Conservation (phyloP, 805 yeast genomes). For the Suhomyces sp. region DNA sequence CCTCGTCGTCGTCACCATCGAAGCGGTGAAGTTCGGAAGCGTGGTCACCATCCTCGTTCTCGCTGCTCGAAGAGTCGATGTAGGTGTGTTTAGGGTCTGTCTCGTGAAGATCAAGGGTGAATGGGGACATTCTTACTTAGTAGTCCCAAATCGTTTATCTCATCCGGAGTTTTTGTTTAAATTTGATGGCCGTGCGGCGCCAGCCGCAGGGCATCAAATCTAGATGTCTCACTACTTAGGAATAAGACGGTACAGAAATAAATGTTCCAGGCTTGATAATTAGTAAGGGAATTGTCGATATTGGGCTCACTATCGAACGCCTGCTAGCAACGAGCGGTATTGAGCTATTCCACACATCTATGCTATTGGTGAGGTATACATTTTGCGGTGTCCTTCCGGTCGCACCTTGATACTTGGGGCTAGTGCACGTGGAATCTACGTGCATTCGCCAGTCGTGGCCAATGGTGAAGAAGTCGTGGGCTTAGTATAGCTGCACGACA, state of each 20-base stretch:
- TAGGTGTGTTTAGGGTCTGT: neutral
- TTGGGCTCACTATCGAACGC: neutral
- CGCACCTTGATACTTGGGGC: too few relatives aligned
- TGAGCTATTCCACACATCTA: neutral
- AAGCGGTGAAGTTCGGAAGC: slow-evolving; percentile 3
- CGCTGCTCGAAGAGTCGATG: neutral
- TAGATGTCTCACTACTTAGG: neutral
- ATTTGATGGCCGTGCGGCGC: neutral
- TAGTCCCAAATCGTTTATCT: neutral
- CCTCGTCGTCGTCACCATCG: slow-evolving; percentile 5
- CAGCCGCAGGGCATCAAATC: neutral
- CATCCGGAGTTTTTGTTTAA: neutral
- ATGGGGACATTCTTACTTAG: slow-evolving; percentile 3
- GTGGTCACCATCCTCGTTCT: neutral
- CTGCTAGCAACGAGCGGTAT: neutral
- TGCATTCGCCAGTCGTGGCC: too few relatives aligned
- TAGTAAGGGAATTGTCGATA: neutral
- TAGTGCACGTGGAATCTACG: too few relatives aligned
- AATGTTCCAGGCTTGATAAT: too few relatives aligned
- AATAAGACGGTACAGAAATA: neutral
- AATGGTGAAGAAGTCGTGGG: too few relatives aligned
- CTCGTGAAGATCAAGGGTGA: slow-evolving; percentile 2
- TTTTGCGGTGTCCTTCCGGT: too few relatives aligned
- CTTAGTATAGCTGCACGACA: too few relatives aligned
- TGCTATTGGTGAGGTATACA: too few relatives aligned